Conservation (phyloP, 768 basidiomycete species). For the Lactifluus piperatus region DNA sequence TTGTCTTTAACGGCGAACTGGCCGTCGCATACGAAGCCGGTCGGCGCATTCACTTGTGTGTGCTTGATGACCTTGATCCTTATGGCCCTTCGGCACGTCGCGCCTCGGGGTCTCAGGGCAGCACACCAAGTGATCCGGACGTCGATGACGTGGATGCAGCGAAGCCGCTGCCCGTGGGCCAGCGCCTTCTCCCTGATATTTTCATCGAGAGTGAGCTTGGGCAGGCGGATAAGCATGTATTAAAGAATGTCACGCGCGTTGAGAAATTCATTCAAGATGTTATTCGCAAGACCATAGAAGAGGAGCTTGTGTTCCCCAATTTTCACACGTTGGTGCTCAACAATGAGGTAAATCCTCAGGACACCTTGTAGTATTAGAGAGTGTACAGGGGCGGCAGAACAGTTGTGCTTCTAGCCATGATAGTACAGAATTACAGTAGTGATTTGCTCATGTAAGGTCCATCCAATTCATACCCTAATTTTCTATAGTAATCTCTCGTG, state of each 20-base stretch:
- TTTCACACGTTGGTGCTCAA: constrained; percentile 60
- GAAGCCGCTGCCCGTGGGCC: constrained; percentile 73
- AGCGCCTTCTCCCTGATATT: constrained; percentile 76
- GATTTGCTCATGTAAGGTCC: constrained; percentile 98
- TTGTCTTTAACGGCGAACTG: constrained; percentile 80
- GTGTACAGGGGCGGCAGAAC: background rate
- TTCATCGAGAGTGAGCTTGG: constrained; percentile 97
- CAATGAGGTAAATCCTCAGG: background rate
- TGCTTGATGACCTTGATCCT: constrained; percentile 82
- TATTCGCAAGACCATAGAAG: constrained; percentile 89
- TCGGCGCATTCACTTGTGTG: constrained; percentile 76
- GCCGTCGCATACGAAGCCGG: constrained; percentile 88
- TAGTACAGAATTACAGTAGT: constrained; percentile 27
- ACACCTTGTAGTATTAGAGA: background rate
- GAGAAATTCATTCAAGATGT: constrained; percentile 95
- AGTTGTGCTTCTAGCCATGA: background rate
- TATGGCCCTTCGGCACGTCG: constrained; percentile 56
- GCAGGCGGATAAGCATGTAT: constrained; percentile 87
- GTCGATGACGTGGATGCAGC: constrained; percentile 44
- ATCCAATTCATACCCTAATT: constrained; percentile 88
- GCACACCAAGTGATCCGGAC: constrained; percentile 53
- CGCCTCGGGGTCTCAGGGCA: constrained; percentile 30
- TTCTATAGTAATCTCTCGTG: constrained; percentile 93
- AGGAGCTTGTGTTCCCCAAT: constrained; percentile 94
- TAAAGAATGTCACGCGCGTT: constrained; percentile 92